phyloP scores from a whole-genome alignment of 208 protist genomes.

The Angomonas ambiguus region DNA sequence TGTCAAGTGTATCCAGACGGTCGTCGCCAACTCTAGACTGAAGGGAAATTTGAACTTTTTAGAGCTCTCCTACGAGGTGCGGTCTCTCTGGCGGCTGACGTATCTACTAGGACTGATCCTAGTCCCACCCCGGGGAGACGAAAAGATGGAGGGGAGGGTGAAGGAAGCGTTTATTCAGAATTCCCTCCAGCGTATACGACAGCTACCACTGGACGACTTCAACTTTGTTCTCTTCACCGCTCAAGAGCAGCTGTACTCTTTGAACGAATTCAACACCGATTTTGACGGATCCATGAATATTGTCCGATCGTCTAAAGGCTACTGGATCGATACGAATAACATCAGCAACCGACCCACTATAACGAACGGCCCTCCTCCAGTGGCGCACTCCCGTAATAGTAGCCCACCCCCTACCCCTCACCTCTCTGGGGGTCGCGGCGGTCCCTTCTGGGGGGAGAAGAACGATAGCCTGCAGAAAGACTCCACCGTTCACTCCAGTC shows the following conservation, averaged over 20 bases:
- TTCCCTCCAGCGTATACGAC: neutral
- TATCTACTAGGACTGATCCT: neutral
- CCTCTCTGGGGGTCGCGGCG: too few species aligned
- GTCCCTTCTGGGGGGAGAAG: too few species aligned
- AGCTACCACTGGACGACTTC: slow-evolving; percentile 3
- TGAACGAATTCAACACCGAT: slow-evolving; percentile 7
- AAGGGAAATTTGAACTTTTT: neutral
- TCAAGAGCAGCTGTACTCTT: neutral
- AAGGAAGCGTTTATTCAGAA: neutral
- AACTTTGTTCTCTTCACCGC: neutral
- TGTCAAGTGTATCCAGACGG: neutral
- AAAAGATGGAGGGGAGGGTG: neutral
- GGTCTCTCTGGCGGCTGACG: neutral
- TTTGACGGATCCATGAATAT: neutral
- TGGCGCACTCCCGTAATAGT: too few species aligned
- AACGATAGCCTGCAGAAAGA: too few species aligned
- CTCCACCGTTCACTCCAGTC: too few species aligned
- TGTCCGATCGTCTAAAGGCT: neutral
- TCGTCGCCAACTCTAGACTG: neutral
- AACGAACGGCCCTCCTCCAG: too few species aligned
- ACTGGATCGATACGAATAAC: neutral
- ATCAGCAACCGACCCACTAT: neutral
- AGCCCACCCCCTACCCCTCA: too few species aligned
- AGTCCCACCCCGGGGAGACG: neutral
- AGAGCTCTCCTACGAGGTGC: slow-evolving; percentile 2